phyloP scores from a whole-genome alignment of 179 eudicot species.

The Carnegiea gigantea region DNA sequence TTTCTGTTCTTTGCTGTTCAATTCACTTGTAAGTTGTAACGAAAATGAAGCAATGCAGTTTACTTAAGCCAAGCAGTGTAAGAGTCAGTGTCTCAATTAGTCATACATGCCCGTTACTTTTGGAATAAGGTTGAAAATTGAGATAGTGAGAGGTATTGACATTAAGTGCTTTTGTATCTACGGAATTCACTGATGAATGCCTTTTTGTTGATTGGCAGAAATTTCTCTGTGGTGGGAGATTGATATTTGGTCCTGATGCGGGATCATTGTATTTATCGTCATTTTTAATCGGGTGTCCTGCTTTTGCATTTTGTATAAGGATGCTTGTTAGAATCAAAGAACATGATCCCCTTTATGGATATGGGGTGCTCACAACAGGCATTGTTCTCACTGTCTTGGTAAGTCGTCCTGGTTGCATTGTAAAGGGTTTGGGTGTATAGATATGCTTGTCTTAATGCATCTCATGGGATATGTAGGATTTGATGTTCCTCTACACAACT shows the following conservation, averaged over 20 bases:
- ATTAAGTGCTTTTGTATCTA: background rate
- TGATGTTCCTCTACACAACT: conserved; percentile 68
- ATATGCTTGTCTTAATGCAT: conserved; percentile 14
- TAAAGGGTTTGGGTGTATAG: background rate
- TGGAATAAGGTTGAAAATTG: background rate
- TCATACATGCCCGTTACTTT: too few relatives aligned
- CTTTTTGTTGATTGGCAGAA: conserved; percentile 46
- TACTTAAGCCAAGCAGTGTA: too few relatives aligned
- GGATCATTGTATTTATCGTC: conserved; percentile 54
- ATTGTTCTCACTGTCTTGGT: conserved; percentile 59
- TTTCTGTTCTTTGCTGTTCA: too few relatives aligned
- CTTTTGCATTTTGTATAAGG: conserved; percentile 57
- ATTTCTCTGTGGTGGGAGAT: conserved; percentile 83
- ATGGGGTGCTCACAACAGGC: conserved; percentile 46
- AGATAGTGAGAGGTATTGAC: background rate
- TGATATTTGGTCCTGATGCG: conserved; percentile 79
- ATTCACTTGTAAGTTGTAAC: too few relatives aligned
- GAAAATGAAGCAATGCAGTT: too few relatives aligned
- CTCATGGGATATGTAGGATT: conserved; percentile 41
- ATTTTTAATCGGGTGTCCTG: conserved; percentile 65
- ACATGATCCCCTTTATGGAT: conserved; percentile 43
- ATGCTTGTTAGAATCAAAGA: conserved; percentile 45
- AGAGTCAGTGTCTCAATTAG: too few relatives aligned
- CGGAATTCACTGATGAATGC: conserved; percentile 14
- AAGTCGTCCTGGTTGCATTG: conserved; percentile 21